Conservation (phyloP, 2,329 filamentous ascomycete species). For the Stagonosporopsis chrysanthemi region DNA sequence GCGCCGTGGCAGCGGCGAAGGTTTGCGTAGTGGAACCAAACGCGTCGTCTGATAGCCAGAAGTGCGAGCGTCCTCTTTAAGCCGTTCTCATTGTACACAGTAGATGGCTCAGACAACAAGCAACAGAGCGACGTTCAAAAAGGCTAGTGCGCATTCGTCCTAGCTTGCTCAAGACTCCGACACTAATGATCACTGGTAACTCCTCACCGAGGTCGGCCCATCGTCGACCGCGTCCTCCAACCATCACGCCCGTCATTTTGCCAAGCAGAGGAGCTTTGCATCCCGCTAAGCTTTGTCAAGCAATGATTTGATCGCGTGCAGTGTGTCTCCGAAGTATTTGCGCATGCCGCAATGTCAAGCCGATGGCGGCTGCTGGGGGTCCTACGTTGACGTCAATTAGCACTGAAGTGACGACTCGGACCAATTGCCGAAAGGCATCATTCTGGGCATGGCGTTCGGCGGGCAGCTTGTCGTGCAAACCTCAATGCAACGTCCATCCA, state of each 20-base stretch:
- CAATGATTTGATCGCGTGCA: constrained; percentile 11
- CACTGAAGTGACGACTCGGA: constrained; percentile 3
- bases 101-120: no score
- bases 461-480: neutral
- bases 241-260: constrained; percentile 2
- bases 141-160: neutral
- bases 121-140: neutral
- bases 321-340: constrained; percentile 1
- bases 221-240: constrained; percentile 3
- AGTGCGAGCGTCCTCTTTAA: no score
- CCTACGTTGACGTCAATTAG: constrained; percentile 12
- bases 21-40: no score
- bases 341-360: neutral
- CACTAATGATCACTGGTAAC: no score
- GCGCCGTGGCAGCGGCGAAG: no score
- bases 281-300: constrained; percentile 13
- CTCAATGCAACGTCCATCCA: constrained; percentile 18
- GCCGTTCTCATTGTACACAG: no score
- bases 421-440: constrained; percentile 4
- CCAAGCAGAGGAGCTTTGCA: constrained; percentile 11
- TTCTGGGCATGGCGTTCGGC: constrained; percentile 5
- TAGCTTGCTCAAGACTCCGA: neutral
- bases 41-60: no score
- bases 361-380: neutral
- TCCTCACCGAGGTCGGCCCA: constrained; percentile 9